Percentiles rank a stretch among this genome's conserved stretches.
Conservation (phyloP, 1,284 basidiomycete genomes). For the Trichosporon ovoides region DNA sequence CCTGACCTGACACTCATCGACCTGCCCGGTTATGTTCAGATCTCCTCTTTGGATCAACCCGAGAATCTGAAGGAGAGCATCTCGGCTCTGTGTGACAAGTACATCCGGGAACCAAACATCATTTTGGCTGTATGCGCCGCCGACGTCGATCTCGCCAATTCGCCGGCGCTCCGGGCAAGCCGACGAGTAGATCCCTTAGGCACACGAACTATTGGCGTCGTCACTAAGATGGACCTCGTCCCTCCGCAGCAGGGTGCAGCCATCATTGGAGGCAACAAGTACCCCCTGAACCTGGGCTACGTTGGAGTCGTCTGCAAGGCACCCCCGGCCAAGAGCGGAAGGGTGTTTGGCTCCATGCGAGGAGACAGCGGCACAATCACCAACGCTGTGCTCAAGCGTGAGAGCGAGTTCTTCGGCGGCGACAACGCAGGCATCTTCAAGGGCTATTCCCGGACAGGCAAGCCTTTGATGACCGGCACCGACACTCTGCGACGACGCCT, state of each 20-base stretch:
- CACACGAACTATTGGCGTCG: slow-evolving; percentile 89
- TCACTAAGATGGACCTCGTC: slow-evolving; percentile 99
- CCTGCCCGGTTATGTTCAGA: slow-evolving; percentile 94
- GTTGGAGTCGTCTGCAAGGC: slow-evolving; percentile 93
- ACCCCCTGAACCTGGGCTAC: slow-evolving; percentile 95
- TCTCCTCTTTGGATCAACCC: slow-evolving; percentile 91
- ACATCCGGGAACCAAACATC: slow-evolving; percentile 96
- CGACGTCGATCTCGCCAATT: slow-evolving; percentile 97
- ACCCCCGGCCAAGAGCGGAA: slow-evolving; percentile 33
- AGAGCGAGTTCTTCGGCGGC: slow-evolving; percentile 73
- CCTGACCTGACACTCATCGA: slow-evolving; percentile 97
- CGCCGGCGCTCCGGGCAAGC: slow-evolving; percentile 87
- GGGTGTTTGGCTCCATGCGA: slow-evolving; percentile 46
- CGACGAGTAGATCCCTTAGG: slow-evolving; percentile 92
- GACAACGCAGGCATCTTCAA: slow-evolving; percentile 53
- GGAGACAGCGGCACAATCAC: slow-evolving; percentile 45
- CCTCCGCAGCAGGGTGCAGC: slow-evolving; percentile 71
- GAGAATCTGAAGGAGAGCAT: slow-evolving; percentile 94
- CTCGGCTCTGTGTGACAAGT: slow-evolving; percentile 80
- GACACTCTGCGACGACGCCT: slow-evolving; percentile 79
- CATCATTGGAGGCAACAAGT: slow-evolving; percentile 84
- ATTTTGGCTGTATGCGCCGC: slow-evolving; percentile 96
- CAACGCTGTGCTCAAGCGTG: slow-evolving; percentile 61
- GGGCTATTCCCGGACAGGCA: background rate
- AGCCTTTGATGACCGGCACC: slow-evolving; percentile 72